phyloP scores from a whole-genome alignment of 805 yeast species.

The Lipomyces starkeyi region DNA sequence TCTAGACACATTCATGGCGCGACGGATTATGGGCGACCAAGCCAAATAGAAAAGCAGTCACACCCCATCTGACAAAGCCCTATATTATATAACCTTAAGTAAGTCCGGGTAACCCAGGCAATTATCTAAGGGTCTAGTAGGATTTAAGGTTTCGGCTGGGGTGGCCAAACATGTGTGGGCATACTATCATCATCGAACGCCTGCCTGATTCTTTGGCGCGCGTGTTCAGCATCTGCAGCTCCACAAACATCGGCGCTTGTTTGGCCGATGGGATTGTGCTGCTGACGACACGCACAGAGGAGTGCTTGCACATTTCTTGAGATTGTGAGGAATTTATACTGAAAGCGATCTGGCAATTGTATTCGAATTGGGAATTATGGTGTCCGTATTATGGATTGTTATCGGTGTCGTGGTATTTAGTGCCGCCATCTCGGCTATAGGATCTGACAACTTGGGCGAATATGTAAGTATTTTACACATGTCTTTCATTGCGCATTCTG shows the following conservation, averaged over 20 bases:
- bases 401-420: conserved; percentile 50
- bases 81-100: neutral
- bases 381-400: conserved; percentile 38
- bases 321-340: neutral
- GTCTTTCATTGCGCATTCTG: neutral
- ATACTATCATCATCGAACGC: no score
- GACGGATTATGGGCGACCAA: no score
- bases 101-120: neutral
- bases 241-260: neutral
- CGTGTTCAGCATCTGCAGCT: neutral
- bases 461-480: conserved; percentile 32
- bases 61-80: conserved; percentile 1
- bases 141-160: neutral
- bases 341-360: neutral
- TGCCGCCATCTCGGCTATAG: conserved; percentile 49
- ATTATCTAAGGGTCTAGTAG: neutral
- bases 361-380: conserved; percentile 16
- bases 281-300: neutral
- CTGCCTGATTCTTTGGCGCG: no score
- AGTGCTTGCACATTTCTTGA: neutral
- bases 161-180: neutral
- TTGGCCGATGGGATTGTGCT: neutral
- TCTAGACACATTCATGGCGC: no score
- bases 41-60: conserved; percentile 15
- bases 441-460: conserved; percentile 44